Evolutionary conservation across 768 basidiomycete species (phyloP).

Genomic region (Suillus subaureus): DNA sequence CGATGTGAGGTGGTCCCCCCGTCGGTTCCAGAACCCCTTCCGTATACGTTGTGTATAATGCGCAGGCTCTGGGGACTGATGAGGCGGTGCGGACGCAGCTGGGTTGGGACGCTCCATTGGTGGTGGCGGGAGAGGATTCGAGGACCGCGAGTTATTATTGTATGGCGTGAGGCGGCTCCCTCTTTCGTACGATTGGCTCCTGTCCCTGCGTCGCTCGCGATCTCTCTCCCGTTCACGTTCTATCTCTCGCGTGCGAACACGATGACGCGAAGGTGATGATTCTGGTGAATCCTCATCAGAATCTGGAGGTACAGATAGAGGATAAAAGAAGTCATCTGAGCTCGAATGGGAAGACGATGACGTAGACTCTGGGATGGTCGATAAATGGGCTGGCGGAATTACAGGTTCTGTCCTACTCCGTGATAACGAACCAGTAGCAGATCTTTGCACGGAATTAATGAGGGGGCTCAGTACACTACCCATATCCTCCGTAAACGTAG

Average conservation of each 20-base stretch:
- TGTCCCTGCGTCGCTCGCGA: not conserved
- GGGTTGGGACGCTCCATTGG: conserved; percentile 26
- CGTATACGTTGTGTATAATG: conserved; percentile 41
- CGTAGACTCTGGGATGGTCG: conserved; percentile 29
- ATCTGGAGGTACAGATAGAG: conserved; percentile 21
- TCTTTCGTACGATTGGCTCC: not conserved
- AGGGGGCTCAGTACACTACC: conserved; percentile 21
- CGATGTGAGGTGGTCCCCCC: conserved; percentile 68
- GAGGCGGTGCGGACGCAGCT: conserved; percentile 29
- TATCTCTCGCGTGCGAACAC: conserved; percentile 11
- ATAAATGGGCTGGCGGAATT: conserved; percentile 20
- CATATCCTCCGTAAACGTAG: conserved; percentile 31
- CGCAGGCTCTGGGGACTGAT: conserved; percentile 33
- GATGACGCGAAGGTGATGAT: conserved; percentile 24
- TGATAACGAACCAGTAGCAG: conserved; percentile 15
- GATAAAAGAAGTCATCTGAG: conserved; percentile 28
- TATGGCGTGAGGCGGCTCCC: not conserved
- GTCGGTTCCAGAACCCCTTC: conserved; percentile 71
- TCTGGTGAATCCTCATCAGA: conserved; percentile 16
- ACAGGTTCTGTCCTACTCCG: conserved; percentile 34
- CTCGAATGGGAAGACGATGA: conserved; percentile 23
- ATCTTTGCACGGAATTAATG: conserved; percentile 21
- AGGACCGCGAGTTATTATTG: not conserved
- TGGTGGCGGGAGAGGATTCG: conserved; percentile 33
- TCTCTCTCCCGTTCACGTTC: conserved; percentile 8